phyloP scores from a whole-genome alignment of 306 rosid species.

The Prunus mongolica region DNA sequence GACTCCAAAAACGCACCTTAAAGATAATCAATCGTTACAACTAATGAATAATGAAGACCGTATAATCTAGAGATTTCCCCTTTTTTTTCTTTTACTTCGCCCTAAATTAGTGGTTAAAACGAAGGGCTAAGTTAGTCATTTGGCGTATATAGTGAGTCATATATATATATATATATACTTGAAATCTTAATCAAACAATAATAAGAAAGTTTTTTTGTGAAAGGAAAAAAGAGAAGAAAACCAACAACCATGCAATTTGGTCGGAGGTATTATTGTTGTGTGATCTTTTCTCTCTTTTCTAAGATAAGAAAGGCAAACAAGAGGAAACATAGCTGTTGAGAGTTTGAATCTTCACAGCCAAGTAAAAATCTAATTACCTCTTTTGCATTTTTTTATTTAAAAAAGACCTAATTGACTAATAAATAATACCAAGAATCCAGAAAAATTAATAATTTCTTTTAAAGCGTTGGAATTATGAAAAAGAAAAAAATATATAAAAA shows the following conservation, averaged over 20 bases:
- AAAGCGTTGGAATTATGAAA: neutral
- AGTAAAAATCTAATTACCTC: conserved; percentile 2
- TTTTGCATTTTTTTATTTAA: neutral
- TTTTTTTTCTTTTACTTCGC: neutral
- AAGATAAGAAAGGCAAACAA: conserved; percentile 17
- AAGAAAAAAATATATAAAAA: neutral
- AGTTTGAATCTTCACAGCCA: conserved; percentile 29
- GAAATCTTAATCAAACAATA: conserved; percentile 2
- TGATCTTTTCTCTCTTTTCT: conserved; percentile 34
- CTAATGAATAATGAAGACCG: neutral
- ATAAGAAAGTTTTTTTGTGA: conserved; percentile 9
- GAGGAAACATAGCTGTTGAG: conserved; percentile 25
- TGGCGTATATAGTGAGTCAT: conserved; percentile 16
- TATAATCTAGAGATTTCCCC: neutral
- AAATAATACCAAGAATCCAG: neutral
- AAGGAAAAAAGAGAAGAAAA: conserved; percentile 22
- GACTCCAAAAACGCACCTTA: neutral
- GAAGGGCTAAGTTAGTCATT: neutral
- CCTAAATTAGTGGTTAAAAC: neutral
- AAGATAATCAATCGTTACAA: neutral
- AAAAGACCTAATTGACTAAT: neutral
- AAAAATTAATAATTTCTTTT: neutral
- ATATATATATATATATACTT: conserved; percentile 11
- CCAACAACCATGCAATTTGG: conserved; percentile 37
- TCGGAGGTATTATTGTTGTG: conserved; percentile 10